These are phyloP conservation scores for Vicia faba DNA, from an alignment of 306 rosid genomes.

Conservation along the genomic window DNA sequence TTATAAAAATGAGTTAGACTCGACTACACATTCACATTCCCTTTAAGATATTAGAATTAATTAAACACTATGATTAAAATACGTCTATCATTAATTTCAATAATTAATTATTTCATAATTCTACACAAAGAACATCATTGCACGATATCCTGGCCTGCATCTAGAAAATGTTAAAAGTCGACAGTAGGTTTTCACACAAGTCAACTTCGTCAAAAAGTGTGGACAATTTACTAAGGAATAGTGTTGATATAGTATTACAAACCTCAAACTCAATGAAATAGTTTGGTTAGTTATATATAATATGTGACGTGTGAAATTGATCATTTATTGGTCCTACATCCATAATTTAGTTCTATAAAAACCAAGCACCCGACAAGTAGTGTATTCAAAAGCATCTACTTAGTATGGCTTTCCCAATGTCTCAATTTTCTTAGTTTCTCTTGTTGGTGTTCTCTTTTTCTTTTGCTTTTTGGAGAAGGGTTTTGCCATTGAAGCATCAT, in stretches of 20 bases:
- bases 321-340: neutral
- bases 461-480: slow-evolving; percentile 20
- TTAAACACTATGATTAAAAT: too few species aligned
- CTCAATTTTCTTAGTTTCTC: slow-evolving; percentile 34
- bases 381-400: neutral
- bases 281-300: neutral
- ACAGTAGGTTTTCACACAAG: neutral
- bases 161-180: neutral
- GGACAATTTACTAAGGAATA: neutral
- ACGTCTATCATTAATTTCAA: neutral
- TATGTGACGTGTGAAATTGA: slow-evolving; percentile 32
- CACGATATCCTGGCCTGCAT: neutral
- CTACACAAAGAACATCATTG: neutral
- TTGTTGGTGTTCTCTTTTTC: neutral
- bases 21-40: too few species aligned
- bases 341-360: slow-evolving; percentile 37
- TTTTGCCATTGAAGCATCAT: slow-evolving; percentile 31
- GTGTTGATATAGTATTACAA: neutral
- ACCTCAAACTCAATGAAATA: slow-evolving; percentile 7
- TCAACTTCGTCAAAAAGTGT: neutral
- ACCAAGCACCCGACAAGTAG: slow-evolving; percentile 6
- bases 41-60: too few species aligned
- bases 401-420: slow-evolving; percentile 32
- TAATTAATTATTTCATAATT: neutral
- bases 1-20: too few species aligned